These are phyloP conservation scores for Ustilago xerochloae DNA, from an alignment of 1,284 basidiomycete genomes.

Conservation along the genomic window DNA sequence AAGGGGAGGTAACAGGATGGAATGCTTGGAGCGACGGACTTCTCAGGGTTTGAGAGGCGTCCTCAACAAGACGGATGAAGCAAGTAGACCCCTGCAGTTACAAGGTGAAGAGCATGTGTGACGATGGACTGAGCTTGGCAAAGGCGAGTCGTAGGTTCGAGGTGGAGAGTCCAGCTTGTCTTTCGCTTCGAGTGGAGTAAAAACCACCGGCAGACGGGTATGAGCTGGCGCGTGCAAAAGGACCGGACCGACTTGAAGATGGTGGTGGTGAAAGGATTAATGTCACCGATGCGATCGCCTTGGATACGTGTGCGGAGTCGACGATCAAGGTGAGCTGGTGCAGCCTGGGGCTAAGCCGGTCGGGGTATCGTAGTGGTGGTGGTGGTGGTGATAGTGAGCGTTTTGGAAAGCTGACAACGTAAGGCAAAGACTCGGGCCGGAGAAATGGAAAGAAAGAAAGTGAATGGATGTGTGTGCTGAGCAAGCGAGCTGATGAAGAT, in stretches of 20 bases:
- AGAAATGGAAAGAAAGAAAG: no score
- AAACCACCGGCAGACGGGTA: no score
- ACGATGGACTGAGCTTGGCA: background rate
- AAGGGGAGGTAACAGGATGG: background rate
- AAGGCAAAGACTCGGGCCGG: background rate
- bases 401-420: background rate
- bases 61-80: background rate
- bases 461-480: background rate
- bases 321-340: background rate
- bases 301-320: background rate
- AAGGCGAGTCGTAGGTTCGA: no score
- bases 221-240: background rate
- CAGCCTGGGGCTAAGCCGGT: background rate
- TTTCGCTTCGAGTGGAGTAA: no score
- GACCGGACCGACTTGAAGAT: background rate
- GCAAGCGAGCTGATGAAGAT: background rate
- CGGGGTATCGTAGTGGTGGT: no score
- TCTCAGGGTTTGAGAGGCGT: background rate
- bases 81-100: background rate
- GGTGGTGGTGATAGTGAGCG: background rate
- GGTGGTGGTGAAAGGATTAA: background rate
- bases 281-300: background rate
- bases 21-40: background rate
- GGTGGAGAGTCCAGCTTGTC: no score
- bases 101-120: background rate